Percentiles rank a stretch among this genome's conserved stretches.
phyloP scores from a whole-genome alignment of 1,284 basidiomycete genomes.

The Cutaneotrichosporon curvatum region DNA sequence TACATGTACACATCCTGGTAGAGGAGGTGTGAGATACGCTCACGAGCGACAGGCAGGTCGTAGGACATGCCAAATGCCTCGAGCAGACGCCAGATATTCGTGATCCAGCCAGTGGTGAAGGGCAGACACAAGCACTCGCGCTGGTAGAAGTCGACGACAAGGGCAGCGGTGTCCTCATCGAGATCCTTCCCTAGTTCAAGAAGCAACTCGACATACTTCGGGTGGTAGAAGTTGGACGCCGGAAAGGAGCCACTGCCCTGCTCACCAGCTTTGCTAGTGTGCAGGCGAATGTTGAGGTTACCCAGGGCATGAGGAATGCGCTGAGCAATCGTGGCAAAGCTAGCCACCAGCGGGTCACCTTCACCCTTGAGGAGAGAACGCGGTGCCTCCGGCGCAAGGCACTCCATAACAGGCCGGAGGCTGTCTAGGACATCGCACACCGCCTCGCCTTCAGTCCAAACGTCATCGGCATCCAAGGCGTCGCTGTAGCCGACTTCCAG shows the following conservation, averaged over 20 bases:
- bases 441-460: slow-evolving; percentile 38
- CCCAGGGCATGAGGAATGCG: slow-evolving; percentile 36
- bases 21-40: slow-evolving; percentile 38
- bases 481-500: slow-evolving; percentile 18
- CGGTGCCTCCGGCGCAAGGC: slow-evolving; percentile 5
- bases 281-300: slow-evolving; percentile 24
- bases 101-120: slow-evolving; percentile 48
- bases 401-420: slow-evolving; percentile 22
- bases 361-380: slow-evolving; percentile 5
- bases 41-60: slow-evolving; percentile 30
- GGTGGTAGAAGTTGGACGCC: slow-evolving; percentile 30
- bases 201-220: slow-evolving; percentile 42
- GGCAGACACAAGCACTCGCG: slow-evolving; percentile 48
- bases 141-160: slow-evolving; percentile 49
- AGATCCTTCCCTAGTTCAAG: slow-evolving; percentile 43
- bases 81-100: slow-evolving; percentile 47
- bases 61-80: slow-evolving; percentile 41
- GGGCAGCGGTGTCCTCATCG: slow-evolving; percentile 41
- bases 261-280: slow-evolving; percentile 1
- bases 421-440: slow-evolving; percentile 33
- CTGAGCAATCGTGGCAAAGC: slow-evolving; percentile 27
- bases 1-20: slow-evolving; percentile 45
- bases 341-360: slow-evolving; percentile 15
- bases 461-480: slow-evolving; percentile 20
- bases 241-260: neutral